phyloP scores from a whole-genome alignment of 2,329 filamentous ascomycete species.

The Penicillium sp. region DNA sequence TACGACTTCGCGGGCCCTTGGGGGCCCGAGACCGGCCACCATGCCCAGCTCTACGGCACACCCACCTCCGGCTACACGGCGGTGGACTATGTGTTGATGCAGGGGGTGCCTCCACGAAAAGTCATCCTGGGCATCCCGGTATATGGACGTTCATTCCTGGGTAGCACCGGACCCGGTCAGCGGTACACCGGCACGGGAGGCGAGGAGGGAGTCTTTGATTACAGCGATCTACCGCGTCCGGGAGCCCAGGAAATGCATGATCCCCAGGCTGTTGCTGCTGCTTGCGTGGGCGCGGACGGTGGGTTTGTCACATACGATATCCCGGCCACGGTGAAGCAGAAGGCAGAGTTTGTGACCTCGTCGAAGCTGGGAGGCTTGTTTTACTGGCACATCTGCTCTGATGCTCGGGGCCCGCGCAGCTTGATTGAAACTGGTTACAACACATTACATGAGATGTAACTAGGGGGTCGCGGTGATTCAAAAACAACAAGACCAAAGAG shows the following conservation, averaged over 20 bases:
- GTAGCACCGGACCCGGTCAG: slow-evolving; percentile 61
- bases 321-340: slow-evolving; percentile 67
- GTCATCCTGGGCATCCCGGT: slow-evolving; percentile 71
- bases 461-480: background rate
- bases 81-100: slow-evolving; percentile 60
- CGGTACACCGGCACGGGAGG: slow-evolving; percentile 51
- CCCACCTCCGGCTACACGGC: slow-evolving; percentile 59
- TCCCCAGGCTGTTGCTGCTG: slow-evolving; percentile 62
- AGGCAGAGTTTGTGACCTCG: slow-evolving; percentile 68
- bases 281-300: slow-evolving; percentile 64
- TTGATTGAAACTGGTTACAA: slow-evolving; percentile 58
- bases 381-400: slow-evolving; percentile 75
- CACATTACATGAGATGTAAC: slow-evolving; percentile 46
- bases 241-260: slow-evolving; percentile 64
- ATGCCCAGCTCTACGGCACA: slow-evolving; percentile 67
- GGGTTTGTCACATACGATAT: slow-evolving; percentile 80
- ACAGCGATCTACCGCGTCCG: slow-evolving; percentile 61
- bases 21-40: slow-evolving; percentile 64
- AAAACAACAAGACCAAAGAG: background rate
- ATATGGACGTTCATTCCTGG: slow-evolving; percentile 70
- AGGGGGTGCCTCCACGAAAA: slow-evolving; percentile 65
- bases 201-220: slow-evolving; percentile 69
- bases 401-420: slow-evolving; percentile 56
- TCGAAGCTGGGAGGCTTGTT: slow-evolving; percentile 70
- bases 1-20: slow-evolving; percentile 75